These are phyloP conservation scores for Colletotrichum filicis DNA, from an alignment of 2,329 filamentous ascomycete species.

Conservation along the genomic window DNA sequence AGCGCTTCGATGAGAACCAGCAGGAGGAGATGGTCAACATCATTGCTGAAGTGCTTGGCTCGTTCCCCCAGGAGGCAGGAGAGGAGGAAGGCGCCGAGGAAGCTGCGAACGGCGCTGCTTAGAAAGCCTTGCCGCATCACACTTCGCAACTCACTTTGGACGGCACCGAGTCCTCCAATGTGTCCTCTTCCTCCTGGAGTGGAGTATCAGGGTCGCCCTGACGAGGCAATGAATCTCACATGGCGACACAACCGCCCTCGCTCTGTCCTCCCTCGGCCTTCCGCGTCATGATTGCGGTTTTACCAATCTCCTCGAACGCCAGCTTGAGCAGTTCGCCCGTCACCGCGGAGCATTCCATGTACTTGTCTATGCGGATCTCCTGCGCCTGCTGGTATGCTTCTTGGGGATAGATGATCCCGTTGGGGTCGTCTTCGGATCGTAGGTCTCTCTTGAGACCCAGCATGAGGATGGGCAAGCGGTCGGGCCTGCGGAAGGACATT, in stretches of 20 bases:
- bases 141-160: slow-evolving; percentile 6
- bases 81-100: slow-evolving; percentile 47
- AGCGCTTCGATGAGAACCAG: slow-evolving; percentile 68
- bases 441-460: slow-evolving; percentile 71
- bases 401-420: slow-evolving; percentile 70
- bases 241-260: slow-evolving; percentile 63
- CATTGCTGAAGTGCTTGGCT: slow-evolving; percentile 68
- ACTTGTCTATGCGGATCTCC: slow-evolving; percentile 69
- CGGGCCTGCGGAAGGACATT: slow-evolving; percentile 56
- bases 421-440: slow-evolving; percentile 66
- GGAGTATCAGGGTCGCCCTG: background rate
- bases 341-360: slow-evolving; percentile 71
- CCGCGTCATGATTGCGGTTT: slow-evolving; percentile 61
- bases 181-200: slow-evolving; percentile 4
- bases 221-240: slow-evolving; percentile 49
- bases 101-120: slow-evolving; percentile 47
- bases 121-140: slow-evolving; percentile 6
- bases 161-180: slow-evolving; percentile 37
- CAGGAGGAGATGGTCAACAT: slow-evolving; percentile 68
- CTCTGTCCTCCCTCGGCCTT: slow-evolving; percentile 62
- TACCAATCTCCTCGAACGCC: slow-evolving; percentile 71
- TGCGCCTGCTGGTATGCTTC: slow-evolving; percentile 68
- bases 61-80: slow-evolving; percentile 49
- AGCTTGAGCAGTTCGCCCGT: slow-evolving; percentile 68
- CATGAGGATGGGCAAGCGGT: slow-evolving; percentile 64